Evolutionary conservation across 768 basidiomycete genomes (phyloP).

Genomic region (Collybia nuda): DNA sequence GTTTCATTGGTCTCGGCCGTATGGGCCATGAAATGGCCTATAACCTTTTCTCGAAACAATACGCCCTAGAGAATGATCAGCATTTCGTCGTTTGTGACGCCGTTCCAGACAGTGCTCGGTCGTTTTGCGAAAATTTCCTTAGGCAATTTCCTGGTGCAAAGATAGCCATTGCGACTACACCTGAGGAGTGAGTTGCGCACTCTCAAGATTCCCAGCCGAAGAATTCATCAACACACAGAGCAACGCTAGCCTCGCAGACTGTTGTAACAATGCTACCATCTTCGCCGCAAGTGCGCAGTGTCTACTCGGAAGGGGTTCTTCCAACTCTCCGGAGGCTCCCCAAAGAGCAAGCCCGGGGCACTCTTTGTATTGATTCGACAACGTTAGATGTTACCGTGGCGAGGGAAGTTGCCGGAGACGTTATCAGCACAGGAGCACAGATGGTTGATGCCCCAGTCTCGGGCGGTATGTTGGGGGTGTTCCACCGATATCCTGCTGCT

Average conservation of each 20-base stretch:
- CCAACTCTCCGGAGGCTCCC: slow-evolving; percentile 57
- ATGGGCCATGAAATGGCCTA: slow-evolving; percentile 89
- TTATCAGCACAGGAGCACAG: slow-evolving; percentile 53
- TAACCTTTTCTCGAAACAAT: slow-evolving; percentile 79
- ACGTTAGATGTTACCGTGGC: slow-evolving; percentile 83
- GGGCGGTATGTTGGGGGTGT: slow-evolving; percentile 57
- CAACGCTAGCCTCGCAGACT: slow-evolving; percentile 58
- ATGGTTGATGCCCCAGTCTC: slow-evolving; percentile 96
- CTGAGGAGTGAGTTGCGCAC: slow-evolving; percentile 64
- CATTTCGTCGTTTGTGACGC: slow-evolving; percentile 82
- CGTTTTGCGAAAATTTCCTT: slow-evolving; percentile 58
- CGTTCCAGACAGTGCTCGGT: slow-evolving; percentile 51
- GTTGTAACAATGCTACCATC: slow-evolving; percentile 93
- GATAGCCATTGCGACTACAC: slow-evolving; percentile 58
- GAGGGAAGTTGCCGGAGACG: slow-evolving; percentile 56
- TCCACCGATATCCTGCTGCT: background rate
- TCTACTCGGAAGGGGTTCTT: slow-evolving; percentile 72
- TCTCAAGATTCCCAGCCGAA: slow-evolving; percentile 9
- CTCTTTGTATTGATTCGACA: slow-evolving; percentile 86
- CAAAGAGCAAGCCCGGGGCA: slow-evolving; percentile 31
- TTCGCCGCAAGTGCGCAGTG: slow-evolving; percentile 80
- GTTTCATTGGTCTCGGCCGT: slow-evolving; percentile 84
- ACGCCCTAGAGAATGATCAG: slow-evolving; percentile 48
- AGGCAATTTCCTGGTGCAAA: slow-evolving; percentile 58
- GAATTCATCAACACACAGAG: slow-evolving; percentile 40